Evolutionary conservation across 306 rosid species (phyloP).

Genomic region (Cicer bijugum): DNA sequence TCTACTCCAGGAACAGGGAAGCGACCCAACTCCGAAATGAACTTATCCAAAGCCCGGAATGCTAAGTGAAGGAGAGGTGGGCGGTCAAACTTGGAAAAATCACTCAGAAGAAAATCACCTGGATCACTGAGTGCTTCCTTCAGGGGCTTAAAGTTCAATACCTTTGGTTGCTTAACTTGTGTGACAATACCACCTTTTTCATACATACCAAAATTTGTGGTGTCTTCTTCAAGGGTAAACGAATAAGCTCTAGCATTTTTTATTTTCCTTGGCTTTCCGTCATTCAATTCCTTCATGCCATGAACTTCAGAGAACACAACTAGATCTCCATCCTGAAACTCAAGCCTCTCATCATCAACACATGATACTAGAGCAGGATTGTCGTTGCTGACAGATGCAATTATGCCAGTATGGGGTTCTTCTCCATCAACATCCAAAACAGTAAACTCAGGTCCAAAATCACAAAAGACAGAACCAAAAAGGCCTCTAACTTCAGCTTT

Average conservation of each 20-base stretch:
- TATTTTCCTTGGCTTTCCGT: conserved; percentile 85
- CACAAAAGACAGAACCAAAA: conserved; percentile 91
- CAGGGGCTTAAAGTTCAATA: conserved; percentile 79
- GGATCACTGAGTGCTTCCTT: conserved; percentile 77
- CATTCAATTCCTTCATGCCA: conserved; percentile 89
- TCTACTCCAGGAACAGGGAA: conserved; percentile 83
- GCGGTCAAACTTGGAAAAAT: conserved; percentile 86
- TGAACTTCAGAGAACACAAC: conserved; percentile 92
- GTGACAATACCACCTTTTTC: conserved; percentile 92
- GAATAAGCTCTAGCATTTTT: conserved; percentile 82
- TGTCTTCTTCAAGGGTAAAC: conserved; percentile 86
- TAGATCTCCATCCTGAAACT: conserved; percentile 92
- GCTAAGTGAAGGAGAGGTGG: conserved; percentile 85
- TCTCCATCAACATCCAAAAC: conserved; percentile 90
- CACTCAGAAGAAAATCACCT: conserved; percentile 89
- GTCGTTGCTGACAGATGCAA: conserved; percentile 90
- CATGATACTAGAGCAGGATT: conserved; percentile 81
- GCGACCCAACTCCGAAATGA: conserved; percentile 65
- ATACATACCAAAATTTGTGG: conserved; percentile 72
- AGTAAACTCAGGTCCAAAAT: conserved; percentile 93
- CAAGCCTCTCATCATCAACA: conserved; percentile 94
- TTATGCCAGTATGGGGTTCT: conserved; percentile 86
- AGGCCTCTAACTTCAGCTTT: conserved; percentile 95
- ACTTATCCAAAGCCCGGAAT: conserved; percentile 82
- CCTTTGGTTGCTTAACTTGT: conserved; percentile 85